Evolutionary conservation across 2,329 filamentous ascomycete genomes (phyloP).

Genomic region (Clonostachys solani): DNA sequence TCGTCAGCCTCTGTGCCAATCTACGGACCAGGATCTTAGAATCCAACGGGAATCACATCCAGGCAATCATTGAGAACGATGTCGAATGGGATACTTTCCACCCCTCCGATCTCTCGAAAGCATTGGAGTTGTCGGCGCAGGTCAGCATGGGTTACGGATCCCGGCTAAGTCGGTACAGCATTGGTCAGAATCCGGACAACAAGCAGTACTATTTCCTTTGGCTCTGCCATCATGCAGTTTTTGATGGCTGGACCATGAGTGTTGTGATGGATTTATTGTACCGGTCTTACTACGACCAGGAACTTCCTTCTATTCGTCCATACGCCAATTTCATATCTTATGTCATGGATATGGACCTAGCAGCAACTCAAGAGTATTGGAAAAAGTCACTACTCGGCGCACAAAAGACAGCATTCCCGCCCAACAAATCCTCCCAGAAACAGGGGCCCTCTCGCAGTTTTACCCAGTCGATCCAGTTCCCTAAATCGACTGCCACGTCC

Average conservation of each 20-base stretch:
- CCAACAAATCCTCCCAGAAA: neutral
- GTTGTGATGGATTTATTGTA: conserved; percentile 1
- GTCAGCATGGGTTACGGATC: conserved; percentile 2
- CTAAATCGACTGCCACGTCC: neutral
- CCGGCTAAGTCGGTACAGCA: conserved; percentile 1
- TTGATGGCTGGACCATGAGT: conserved; percentile 1
- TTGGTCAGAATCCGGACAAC: conserved; percentile 5
- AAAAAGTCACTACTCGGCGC: neutral
- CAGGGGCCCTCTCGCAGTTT: no score
- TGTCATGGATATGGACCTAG: conserved; percentile 21
- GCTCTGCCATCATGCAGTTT: conserved; percentile 4
- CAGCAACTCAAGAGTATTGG: conserved; percentile 1
- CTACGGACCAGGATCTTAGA: conserved; percentile 11
- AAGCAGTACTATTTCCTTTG: neutral
- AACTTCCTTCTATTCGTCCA: conserved; percentile 3
- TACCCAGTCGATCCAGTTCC: neutral
- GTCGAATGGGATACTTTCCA: neutral
- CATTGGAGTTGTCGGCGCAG: neutral
- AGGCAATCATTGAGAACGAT: conserved; percentile 4
- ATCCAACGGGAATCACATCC: conserved; percentile 1
- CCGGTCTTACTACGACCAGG: conserved; percentile 9
- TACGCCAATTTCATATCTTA: conserved; percentile 37
- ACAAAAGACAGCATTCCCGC: conserved; percentile 5
- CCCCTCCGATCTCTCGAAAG: neutral
- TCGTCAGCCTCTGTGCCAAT: conserved; percentile 6